These are phyloP conservation scores for Pistacia integerrima DNA, from an alignment of 345 rosid genomes.

Conservation along the genomic window DNA sequence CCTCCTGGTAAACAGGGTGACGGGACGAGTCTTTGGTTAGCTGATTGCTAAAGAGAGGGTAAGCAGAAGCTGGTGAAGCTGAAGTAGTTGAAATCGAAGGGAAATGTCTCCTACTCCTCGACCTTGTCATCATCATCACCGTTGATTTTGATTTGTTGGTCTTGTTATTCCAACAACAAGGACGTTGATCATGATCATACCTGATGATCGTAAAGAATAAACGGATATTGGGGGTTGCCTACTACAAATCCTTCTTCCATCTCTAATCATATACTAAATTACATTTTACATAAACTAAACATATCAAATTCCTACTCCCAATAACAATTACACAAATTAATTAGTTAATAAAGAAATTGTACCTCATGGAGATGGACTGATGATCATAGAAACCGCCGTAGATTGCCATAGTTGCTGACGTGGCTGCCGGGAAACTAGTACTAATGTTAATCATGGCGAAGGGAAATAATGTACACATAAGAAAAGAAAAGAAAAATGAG, in stretches of 20 bases:
- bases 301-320: not conserved
- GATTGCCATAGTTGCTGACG: not conserved
- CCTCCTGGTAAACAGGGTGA: slow-evolving; percentile 74
- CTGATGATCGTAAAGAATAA: slow-evolving; percentile 80
- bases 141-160: slow-evolving; percentile 24
- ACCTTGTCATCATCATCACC: slow-evolving; percentile 8
- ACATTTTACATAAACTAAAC: not conserved
- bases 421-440: not conserved
- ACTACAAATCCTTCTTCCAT: slow-evolving; percentile 42
- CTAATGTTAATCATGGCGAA: not conserved
- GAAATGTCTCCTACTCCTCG: slow-evolving; percentile 43
- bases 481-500: slow-evolving; percentile 15
- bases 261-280: slow-evolving; percentile 28
- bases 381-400: not conserved
- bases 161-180: slow-evolving; percentile 45
- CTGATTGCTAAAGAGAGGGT: slow-evolving; percentile 64
- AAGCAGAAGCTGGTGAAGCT: slow-evolving; percentile 67
- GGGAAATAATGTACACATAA: not conserved
- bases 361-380: not conserved
- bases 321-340: not conserved
- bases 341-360: not conserved
- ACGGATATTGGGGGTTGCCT: slow-evolving; percentile 44
- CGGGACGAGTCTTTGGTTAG: slow-evolving; percentile 56
- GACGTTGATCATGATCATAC: slow-evolving; percentile 65
- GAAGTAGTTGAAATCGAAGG: slow-evolving; percentile 39